Conservation (phyloP, 1,284 basidiomycete genomes). For the Heterobasidion irregulare region DNA sequence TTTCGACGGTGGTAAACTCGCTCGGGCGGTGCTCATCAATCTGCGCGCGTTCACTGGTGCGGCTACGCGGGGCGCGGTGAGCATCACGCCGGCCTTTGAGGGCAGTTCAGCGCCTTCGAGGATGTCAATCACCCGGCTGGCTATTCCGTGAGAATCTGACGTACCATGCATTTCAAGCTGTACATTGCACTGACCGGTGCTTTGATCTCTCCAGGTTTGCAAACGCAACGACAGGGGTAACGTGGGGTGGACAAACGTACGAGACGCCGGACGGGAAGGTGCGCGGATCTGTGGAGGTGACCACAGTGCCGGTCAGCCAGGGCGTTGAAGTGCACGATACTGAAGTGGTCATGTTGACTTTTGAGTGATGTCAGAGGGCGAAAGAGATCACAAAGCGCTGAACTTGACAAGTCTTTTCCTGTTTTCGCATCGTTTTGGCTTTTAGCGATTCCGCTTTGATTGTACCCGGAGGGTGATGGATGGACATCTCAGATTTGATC, state of each 20-base stretch:
- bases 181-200: conserved; percentile 5
- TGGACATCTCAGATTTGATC: too few species aligned
- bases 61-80: conserved; percentile 28
- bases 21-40: conserved; percentile 50
- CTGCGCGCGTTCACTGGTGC: conserved; percentile 33
- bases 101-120: conserved; percentile 13
- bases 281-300: conserved; percentile 26
- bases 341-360: conserved; percentile 39
- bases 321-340: conserved; percentile 49
- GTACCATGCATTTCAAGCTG: conserved; percentile 5
- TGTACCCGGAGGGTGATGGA: too few species aligned
- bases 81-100: conserved; percentile 33
- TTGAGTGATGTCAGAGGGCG: conserved; percentile 12
- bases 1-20: conserved; percentile 37
- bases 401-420: too few species aligned
- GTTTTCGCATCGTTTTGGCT: too few species aligned
- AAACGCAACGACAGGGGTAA: conserved; percentile 45
- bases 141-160: conserved; percentile 29
- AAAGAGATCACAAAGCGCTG: background rate
- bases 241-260: conserved; percentile 59
- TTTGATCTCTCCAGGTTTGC: conserved; percentile 30
- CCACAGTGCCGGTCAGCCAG: conserved; percentile 25
- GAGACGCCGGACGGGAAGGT: conserved; percentile 46
- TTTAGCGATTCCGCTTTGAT: too few species aligned
- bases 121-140: conserved; percentile 35